These are phyloP conservation scores for Penicillium sp. DNA, from an alignment of 2,329 filamentous ascomycete species.

Conservation along the genomic window DNA sequence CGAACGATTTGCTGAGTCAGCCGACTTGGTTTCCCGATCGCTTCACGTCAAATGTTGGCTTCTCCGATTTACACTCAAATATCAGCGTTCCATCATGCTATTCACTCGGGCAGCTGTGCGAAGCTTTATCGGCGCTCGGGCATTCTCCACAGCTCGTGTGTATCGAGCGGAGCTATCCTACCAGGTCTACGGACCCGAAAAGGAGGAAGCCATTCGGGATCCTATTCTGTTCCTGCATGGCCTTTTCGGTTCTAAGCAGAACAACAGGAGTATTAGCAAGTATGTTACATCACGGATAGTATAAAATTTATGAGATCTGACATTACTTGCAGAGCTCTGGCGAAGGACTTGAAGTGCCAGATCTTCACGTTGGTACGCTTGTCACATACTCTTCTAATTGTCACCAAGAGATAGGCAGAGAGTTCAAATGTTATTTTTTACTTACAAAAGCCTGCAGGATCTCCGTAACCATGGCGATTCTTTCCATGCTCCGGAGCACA, in stretches of 20 bases:
- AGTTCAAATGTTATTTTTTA: not conserved
- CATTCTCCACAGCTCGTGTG: conserved; percentile 34
- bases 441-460: conserved; percentile 56
- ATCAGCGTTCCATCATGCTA: not conserved
- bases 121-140: conserved; percentile 17
- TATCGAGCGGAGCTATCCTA: conserved; percentile 34
- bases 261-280: conserved; percentile 94
- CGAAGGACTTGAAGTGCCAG: conserved; percentile 74
- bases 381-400: not conserved
- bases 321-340: conserved; percentile 58
- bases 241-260: conserved; percentile 91
- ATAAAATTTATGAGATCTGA: not conserved
- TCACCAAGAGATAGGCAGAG: not conserved
- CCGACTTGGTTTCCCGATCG: not conserved
- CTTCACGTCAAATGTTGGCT: not conserved
- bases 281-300: conserved; percentile 48
- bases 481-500: conserved; percentile 72
- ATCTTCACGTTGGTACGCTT: conserved; percentile 75
- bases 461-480: conserved; percentile 92
- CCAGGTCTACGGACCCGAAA: conserved; percentile 39
- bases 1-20: not conserved
- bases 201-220: conserved; percentile 36
- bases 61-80: not conserved
- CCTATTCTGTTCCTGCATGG: conserved; percentile 91
- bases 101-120: conserved; percentile 14